A percentile compares a stretch with the other conserved stretches of the same genome.
These are phyloP conservation scores for Auricularia sp. DNA, from an alignment of 768 basidiomycete species.

Conservation along the genomic window DNA sequence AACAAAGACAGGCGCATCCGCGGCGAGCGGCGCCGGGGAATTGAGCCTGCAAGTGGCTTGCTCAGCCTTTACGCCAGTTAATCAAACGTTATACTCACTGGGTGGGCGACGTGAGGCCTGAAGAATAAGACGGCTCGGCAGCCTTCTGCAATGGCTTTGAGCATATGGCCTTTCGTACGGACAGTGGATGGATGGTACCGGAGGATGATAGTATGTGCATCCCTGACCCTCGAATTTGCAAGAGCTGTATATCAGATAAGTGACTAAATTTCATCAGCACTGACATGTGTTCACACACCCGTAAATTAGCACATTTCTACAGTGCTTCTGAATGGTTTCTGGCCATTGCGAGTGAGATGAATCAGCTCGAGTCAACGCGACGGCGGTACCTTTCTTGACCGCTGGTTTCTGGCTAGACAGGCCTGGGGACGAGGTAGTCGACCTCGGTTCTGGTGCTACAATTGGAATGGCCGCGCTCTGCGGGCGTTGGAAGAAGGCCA, in stretches of 20 bases:
- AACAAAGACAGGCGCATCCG: slow-evolving; percentile 54
- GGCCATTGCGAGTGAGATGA: not conserved
- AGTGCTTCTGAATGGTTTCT: slow-evolving; percentile 71
- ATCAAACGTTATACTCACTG: too few relatives aligned
- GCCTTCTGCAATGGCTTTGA: too few relatives aligned
- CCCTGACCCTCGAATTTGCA: slow-evolving; percentile 84
- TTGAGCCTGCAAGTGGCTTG: too few relatives aligned
- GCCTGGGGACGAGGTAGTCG: not conserved
- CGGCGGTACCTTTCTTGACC: not conserved
- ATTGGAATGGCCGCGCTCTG: slow-evolving; percentile 2
- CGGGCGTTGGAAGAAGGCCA: not conserved
- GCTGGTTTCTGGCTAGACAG: not conserved
- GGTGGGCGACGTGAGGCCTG: too few relatives aligned
- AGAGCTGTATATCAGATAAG: slow-evolving; percentile 32
- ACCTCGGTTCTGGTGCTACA: not conserved
- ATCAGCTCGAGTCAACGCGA: not conserved
- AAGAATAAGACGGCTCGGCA: too few relatives aligned
- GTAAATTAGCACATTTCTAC: slow-evolving; percentile 85
- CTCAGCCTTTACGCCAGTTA: too few relatives aligned
- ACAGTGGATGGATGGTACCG: slow-evolving; percentile 26
- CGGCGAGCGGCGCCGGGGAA: not conserved
- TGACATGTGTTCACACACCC: slow-evolving; percentile 40
- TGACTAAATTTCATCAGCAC: too few relatives aligned
- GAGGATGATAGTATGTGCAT: slow-evolving; percentile 74
- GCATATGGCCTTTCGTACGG: too few relatives aligned